These are phyloP conservation scores for Monosporascus sp. DNA, from an alignment of 2,329 filamentous ascomycete genomes.

Conservation along the genomic window DNA sequence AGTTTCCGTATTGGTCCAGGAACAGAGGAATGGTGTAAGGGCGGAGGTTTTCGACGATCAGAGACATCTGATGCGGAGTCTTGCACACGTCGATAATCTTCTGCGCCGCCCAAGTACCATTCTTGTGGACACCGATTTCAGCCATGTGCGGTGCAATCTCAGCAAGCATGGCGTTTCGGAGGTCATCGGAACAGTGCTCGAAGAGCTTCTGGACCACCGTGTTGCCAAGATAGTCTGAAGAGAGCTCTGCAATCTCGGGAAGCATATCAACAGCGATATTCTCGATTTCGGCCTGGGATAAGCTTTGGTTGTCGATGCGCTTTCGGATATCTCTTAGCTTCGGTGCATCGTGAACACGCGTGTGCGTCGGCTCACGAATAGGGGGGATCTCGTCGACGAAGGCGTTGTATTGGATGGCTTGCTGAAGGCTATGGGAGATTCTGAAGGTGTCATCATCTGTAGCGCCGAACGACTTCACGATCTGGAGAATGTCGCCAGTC, in stretches of 20 bases:
- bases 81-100: conserved; percentile 98
- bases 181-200: conserved; percentile 85
- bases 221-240: conserved; percentile 95
- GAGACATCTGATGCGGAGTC: conserved; percentile 71
- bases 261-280: conserved; percentile 90
- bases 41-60: conserved; percentile 79
- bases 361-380: conserved; percentile 81
- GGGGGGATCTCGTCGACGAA: conserved; percentile 84
- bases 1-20: conserved; percentile 97
- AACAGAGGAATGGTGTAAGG: conserved; percentile 88
- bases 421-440: conserved; percentile 69
- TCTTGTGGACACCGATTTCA: conserved; percentile 98
- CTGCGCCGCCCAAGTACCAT: conserved; percentile 97
- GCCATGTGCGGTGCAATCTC: conserved; percentile 88
- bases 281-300: conserved; percentile 83
- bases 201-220: conserved; percentile 99
- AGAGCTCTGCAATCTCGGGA: conserved; percentile 88
- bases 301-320: conserved; percentile 90
- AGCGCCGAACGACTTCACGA: conserved; percentile 85
- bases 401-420: conserved; percentile 66
- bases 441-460: conserved; percentile 69
- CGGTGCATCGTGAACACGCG: conserved; percentile 85
- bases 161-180: conserved; percentile 85
- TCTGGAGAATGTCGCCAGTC: conserved; percentile 75
- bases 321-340: conserved; percentile 94